These are phyloP conservation scores for Alternaria sp. DNA, from an alignment of 2,329 filamentous ascomycete genomes.

Conservation along the genomic window DNA sequence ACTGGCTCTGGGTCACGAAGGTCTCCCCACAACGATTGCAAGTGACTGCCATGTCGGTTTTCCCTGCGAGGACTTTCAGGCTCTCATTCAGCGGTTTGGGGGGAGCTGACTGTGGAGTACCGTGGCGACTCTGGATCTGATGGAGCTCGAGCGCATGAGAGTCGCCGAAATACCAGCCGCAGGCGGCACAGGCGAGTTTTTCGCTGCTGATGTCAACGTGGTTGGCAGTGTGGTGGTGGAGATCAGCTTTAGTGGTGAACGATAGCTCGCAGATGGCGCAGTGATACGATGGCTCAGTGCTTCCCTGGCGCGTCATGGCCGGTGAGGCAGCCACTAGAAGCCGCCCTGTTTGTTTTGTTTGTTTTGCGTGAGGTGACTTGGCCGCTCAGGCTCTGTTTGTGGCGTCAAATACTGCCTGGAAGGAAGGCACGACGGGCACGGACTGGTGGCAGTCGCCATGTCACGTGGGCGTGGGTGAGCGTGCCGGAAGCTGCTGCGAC, in stretches of 20 bases:
- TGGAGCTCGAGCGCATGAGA: slow-evolving; percentile 35
- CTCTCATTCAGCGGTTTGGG: slow-evolving; percentile 20
- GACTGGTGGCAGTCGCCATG: neutral
- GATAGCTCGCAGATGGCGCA: slow-evolving; percentile 32
- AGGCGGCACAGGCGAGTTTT: slow-evolving; percentile 21
- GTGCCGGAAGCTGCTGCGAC: slow-evolving; percentile 1
- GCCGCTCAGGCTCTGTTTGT: slow-evolving; percentile 6
- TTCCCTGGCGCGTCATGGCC: slow-evolving; percentile 1
- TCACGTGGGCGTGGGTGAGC: neutral
- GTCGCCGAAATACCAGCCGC: slow-evolving; percentile 30
- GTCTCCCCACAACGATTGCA: slow-evolving; percentile 26
- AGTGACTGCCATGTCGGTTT: slow-evolving; percentile 1
- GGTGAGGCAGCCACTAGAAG: neutral
- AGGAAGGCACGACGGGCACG: slow-evolving; percentile 15
- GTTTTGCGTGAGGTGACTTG: neutral
- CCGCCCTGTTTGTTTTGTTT: neutral
- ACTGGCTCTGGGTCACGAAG: slow-evolving; percentile 20
- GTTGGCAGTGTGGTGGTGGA: slow-evolving; percentile 24
- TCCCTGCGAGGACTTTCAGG: slow-evolving; percentile 3
- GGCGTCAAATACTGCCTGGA: slow-evolving; percentile 8
- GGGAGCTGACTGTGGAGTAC: slow-evolving; percentile 1
- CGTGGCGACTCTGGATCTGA: slow-evolving; percentile 23
- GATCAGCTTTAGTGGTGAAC: slow-evolving; percentile 26
- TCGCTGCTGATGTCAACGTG: slow-evolving; percentile 20
- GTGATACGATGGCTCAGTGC: slow-evolving; percentile 6